Conservation (phyloP, 306 rosid genomes). For the Vicia faba region DNA sequence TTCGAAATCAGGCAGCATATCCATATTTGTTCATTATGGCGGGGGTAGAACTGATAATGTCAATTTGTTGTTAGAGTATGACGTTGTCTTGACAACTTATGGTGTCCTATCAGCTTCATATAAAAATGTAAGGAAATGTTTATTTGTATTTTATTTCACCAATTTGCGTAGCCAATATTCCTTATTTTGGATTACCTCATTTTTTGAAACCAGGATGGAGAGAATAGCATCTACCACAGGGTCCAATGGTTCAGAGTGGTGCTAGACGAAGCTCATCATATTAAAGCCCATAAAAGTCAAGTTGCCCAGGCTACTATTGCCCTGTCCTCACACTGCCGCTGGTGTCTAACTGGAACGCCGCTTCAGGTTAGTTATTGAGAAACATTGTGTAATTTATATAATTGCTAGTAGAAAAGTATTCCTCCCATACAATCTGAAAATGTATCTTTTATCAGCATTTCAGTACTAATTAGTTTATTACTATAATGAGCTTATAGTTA, state of each 20-base stretch:
- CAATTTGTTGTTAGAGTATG: conserved; percentile 54
- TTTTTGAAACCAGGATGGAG: conserved; percentile 56
- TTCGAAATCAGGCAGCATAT: conserved; percentile 57
- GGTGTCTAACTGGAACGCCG: conserved; percentile 97
- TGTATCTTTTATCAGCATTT: neutral
- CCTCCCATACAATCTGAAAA: neutral
- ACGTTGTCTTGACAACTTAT: conserved; percentile 83
- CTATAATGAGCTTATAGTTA: conserved; percentile 4
- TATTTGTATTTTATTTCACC: conserved; percentile 4
- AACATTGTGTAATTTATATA: neutral
- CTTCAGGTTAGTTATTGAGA: conserved; percentile 60
- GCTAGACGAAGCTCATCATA: conserved; percentile 90
- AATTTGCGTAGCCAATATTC: conserved; percentile 5
- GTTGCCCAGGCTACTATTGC: conserved; percentile 66
- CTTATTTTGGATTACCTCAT: neutral
- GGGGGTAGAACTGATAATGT: conserved; percentile 63
- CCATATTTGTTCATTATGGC: conserved; percentile 82
- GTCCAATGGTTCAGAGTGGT: conserved; percentile 87
- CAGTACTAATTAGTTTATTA: conserved; percentile 4
- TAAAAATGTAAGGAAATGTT: conserved; percentile 55
- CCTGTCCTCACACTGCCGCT: conserved; percentile 76
- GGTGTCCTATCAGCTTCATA: conserved; percentile 63
- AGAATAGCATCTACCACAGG: conserved; percentile 68
- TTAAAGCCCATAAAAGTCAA: conserved; percentile 62
- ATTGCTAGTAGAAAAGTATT: neutral